Evolutionary conservation across 2,329 filamentous ascomycete species (phyloP), one percentile per base, ranked within the genome.

Genomic region (Aureobasidium sp.): DNA sequence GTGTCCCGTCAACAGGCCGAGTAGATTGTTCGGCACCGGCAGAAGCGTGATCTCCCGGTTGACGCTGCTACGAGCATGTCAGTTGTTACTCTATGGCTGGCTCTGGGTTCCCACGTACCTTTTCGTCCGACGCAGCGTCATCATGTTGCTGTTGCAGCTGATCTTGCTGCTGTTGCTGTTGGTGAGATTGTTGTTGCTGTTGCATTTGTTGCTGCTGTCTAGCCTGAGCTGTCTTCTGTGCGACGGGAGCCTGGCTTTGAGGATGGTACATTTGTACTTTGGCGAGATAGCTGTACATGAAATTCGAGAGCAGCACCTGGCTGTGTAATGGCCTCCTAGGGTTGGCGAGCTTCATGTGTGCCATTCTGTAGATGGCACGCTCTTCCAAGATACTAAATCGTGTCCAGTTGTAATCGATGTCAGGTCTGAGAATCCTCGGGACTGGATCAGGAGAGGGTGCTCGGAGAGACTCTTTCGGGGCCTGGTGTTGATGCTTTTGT

Each of bases 241-340:
- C 86, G 16, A 81, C 78, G 16, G 90, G 90, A 47, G 96, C 87
- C 69, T 95, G 29, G 76, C 97, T 90, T 71, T 96, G 90, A 47
- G 94, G 94, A 73, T 99, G 94, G 90, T 97, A 97, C 70, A 95
- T 91, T 76, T 99, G 94, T 49, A 99, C 94, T 74, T 97, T 99
- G 65, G 94, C 94, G 66, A 99, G 83, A 73, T 99, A 99, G 62
- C 91, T 94, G 77, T 99, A 99, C 94, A 99, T 99, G 76, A 99
- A 99, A 74, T 99, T 99, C 76, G 92, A 97, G 67, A 99, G 83
- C 63, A 99, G 80, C 27, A 99, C 94, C 74, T 99, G 94, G 63
- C 93, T 97, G 71, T 96, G 88, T 57, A 99, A 78, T 44, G 93
- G 89, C 61, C 94, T 87, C 48, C 93, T 87, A 41, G 94, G 94